Evolutionary conservation across 1,284 basidiomycete species (phyloP).

Genomic region (Laetiporus sulphureus): DNA sequence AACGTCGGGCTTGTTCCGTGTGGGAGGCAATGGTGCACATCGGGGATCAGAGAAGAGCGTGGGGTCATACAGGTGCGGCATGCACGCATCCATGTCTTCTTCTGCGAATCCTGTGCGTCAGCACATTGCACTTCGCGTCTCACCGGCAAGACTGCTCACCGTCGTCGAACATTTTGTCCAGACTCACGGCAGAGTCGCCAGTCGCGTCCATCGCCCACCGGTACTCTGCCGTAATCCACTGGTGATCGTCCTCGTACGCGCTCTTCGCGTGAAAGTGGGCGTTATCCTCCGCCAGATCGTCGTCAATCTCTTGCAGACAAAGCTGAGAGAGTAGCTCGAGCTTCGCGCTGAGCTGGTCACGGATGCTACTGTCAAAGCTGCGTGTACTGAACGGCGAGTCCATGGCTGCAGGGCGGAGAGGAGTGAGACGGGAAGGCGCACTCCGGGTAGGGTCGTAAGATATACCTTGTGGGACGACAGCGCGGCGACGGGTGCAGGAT

Average conservation of each 20-base stretch:
- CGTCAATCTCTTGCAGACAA: constrained; percentile 13
- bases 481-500: no score
- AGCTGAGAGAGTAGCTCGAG: constrained; percentile 24
- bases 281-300: constrained; percentile 8
- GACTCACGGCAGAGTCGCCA: constrained; percentile 13
- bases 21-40: constrained; percentile 7
- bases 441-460: no score
- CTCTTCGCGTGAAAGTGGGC: constrained; percentile 7
- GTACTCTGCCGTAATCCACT: constrained; percentile 20
- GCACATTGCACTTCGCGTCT: not conserved
- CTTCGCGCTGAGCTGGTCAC: constrained; percentile 19
- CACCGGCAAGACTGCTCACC: constrained; percentile 11
- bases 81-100: constrained; percentile 22
- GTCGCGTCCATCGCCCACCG: constrained; percentile 17
- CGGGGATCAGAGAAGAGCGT: constrained; percentile 19
- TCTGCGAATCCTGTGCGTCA: constrained; percentile 13
- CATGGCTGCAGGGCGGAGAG: no score
- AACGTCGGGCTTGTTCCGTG: constrained; percentile 1
- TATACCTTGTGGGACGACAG: no score
- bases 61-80: constrained; percentile 24
- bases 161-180: constrained; percentile 18
- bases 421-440: no score
- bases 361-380: constrained; percentile 12
- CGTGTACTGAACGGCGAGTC: no score
- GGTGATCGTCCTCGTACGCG: constrained; percentile 12